Conservation (phyloP, 495 filamentous ascomycete species). For the Cladorrhinum samala region DNA sequence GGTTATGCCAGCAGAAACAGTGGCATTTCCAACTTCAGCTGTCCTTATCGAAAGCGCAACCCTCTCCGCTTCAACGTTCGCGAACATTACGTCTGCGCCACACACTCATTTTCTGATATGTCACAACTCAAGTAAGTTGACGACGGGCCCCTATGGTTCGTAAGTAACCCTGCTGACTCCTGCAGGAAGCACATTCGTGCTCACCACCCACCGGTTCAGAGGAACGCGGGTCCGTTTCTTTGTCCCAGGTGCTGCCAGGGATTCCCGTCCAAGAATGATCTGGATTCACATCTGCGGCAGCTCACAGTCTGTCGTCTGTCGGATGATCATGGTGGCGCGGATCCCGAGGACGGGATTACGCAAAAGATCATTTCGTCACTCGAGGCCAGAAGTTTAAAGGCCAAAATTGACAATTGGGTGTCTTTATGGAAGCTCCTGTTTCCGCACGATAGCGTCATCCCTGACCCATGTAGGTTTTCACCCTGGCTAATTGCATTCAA, state of each 20-base stretch:
- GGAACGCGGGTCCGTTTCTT: conserved; percentile 23
- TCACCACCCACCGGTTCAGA: conserved; percentile 26
- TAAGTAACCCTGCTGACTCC: conserved; percentile 1
- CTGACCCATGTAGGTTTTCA: conserved; percentile 20
- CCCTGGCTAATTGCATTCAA: background rate
- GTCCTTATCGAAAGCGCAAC: conserved; percentile 35
- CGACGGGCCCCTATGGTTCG: background rate
- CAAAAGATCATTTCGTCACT: conserved; percentile 27
- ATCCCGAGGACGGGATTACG: conserved; percentile 28
- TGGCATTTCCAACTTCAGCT: conserved; percentile 22
- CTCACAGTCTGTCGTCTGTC: conserved; percentile 18
- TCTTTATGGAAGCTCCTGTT: conserved; percentile 27
- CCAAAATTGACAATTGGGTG: conserved; percentile 28
- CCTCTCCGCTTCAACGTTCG: conserved; percentile 32
- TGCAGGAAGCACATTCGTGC: conserved; percentile 27
- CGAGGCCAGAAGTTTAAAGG: conserved; percentile 22
- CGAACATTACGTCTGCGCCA: conserved; percentile 28
- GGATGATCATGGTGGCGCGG: conserved; percentile 20
- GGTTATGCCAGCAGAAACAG: conserved; percentile 10
- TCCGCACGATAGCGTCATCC: conserved; percentile 17
- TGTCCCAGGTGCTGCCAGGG: conserved; percentile 26
- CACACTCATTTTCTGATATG: conserved; percentile 31
- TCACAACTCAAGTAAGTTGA: conserved; percentile 29
- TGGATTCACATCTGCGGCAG: conserved; percentile 23
- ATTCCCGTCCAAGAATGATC: conserved; percentile 21